These are phyloP conservation scores for Trematosphaeria pertusa DNA, from an alignment of 2,329 filamentous ascomycete genomes.

Conservation along the genomic window DNA sequence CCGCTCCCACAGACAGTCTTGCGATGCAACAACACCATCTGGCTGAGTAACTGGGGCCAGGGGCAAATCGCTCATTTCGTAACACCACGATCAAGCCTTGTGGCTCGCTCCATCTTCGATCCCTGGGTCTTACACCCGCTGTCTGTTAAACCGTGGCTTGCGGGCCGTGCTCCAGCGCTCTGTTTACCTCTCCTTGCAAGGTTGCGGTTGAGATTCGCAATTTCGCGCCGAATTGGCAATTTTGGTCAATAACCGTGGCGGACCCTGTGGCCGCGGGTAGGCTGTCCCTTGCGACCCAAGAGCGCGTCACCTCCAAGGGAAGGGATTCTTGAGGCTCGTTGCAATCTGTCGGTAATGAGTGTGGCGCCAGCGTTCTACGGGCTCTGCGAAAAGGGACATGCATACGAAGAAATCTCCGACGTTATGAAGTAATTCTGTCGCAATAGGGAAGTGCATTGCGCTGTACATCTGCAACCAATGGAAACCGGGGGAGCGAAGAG, in stretches of 20 bases:
- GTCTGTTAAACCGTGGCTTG: not conserved
- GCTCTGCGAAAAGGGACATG: not conserved
- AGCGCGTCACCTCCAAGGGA: not conserved
- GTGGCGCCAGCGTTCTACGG: not conserved
- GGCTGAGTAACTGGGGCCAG: not conserved
- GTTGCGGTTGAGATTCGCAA: conserved; percentile 13
- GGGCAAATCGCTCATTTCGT: conserved; percentile 7
- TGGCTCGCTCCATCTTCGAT: conserved; percentile 1
- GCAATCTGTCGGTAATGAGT: not conserved
- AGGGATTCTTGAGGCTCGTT: not conserved
- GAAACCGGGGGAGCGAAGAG: too few relatives aligned
- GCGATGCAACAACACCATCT: not conserved
- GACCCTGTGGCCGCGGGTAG: conserved; percentile 1
- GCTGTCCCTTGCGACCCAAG: not conserved
- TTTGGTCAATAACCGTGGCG: conserved; percentile 1
- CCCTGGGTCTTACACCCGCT: conserved; percentile 2
- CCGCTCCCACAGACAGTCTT: not conserved
- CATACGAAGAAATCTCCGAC: not conserved
- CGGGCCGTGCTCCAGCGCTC: not conserved
- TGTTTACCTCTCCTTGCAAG: conserved; percentile 3
- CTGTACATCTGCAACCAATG: too few relatives aligned
- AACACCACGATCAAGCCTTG: conserved; percentile 5
- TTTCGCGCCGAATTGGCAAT: conserved; percentile 13
- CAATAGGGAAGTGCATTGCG: not conserved
- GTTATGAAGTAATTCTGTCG: not conserved